Base-by-base conservation (phyloP, 2,329 filamentous ascomycete species). In the Diplocarpon rosae region DNA sequence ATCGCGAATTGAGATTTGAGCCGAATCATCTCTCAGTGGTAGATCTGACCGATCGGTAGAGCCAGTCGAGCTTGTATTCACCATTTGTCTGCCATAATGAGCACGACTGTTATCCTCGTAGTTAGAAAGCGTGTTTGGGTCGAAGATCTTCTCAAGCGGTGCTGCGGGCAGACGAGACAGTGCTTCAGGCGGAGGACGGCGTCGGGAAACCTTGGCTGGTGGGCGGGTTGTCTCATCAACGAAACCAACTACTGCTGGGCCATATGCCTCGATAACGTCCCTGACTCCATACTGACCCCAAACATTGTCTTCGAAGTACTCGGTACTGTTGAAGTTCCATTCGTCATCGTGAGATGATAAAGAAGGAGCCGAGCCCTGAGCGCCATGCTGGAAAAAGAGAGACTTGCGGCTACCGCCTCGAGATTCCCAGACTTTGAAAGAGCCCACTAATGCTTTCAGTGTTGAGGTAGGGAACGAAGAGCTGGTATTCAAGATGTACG, bases 401-500 rank as follows among this genome's bases (percentile, higher is more conserved):
- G 78, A 82, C 50, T 75, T 76, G 37, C 85, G 74, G 52, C 76
- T 77, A 24, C 84, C 84, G 17, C 85, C 85, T 53, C 77, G 73
- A 7, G 78, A 73, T 61, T 89, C 84, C 85, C 85, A 90, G 15
- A 80, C 59, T 58, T 79, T 81, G 64, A 83, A 90, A 11, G 76
- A 79, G 52, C 78, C 75, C 9, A 90, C 80, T 1, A 90, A 69
- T 47, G 77, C 69, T 2, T 76, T 66, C 2, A 90, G 70, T 4
- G 69, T 72, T 0, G 72, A 72, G 0, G 79, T 78, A 0, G 85
- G 84, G 55, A 84, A 80, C 36, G 67, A 66, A 12, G 73, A 67
- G 6, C 70, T 68, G 0, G 82, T 84, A 47, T 79, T 75, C 47
- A 66, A 67, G 45, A 89, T 73, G 59, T 84, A 88, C 0, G 71